Base-by-base conservation (phyloP, 805 yeast species). In the Pichia ethanolica region DNA sequence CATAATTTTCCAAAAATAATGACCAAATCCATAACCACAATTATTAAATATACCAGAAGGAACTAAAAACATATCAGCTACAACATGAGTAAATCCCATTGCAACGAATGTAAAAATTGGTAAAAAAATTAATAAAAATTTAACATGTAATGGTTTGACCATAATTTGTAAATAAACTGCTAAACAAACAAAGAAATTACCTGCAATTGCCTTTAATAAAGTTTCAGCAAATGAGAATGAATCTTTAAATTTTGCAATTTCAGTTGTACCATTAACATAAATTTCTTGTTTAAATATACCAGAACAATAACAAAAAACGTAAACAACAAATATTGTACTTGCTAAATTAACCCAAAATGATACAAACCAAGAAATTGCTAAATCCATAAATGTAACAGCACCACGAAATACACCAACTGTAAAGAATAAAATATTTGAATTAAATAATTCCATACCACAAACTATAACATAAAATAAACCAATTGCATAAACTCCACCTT, bases 21-120 rank as follows among this genome's bases (percentile, higher is more conserved):
- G 64, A 0, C 82, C 86, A 36, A 84, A 87, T 0, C 83, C 70
- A 8, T 82, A 68, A 3, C 78, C 74, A 1, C 87, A 85, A 13
- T 82, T 78, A 63, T 83, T 84, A 44, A 86, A 71, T 60, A 85
- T 65, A 0, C 87, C 95, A 54, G 80, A 77, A 8, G 82, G 79
- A 5, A 83, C 61, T 47, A 84, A 56, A 55, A 72, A 82, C 93
- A 87, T 85, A 62, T 87, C 95, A 0, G 95, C 95, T 8, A 87
- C 89, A 1, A 81, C 79, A 61, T 87, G 95, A 2, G 87, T 80
- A 65, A 81, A 87, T 0, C 95, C 93, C 71, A 82, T 71, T 1
- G 82, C 58, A n/a, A 85, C 93, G 64, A 87, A 85, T 0, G 90
- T 80, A 64, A 85, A 84, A 13, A 86, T 72, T 0, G 95, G 95